Conservation (phyloP, 2,329 filamentous ascomycete species). For the Fusarium pseudograminearum region DNA sequence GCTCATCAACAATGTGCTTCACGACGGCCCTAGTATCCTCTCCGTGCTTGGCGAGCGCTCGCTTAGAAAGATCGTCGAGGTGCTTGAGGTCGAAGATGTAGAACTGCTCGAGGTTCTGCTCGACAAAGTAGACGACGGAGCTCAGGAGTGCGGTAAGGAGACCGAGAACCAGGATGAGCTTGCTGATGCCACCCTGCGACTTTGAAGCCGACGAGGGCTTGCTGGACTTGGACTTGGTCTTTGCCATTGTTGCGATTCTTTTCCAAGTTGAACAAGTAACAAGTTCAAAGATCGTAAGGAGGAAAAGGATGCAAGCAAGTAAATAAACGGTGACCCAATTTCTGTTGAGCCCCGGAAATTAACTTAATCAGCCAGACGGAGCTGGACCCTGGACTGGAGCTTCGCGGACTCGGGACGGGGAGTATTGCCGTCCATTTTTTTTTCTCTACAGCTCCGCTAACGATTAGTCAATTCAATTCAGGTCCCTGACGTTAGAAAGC, state of each 20-base stretch:
- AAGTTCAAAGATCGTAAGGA: constrained; percentile 3
- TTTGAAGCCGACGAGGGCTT: constrained; percentile 37
- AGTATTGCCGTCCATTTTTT: not conserved
- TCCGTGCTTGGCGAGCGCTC: constrained; percentile 75
- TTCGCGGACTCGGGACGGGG: constrained; percentile 8
- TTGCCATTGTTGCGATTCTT: constrained; percentile 30
- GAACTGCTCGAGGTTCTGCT: constrained; percentile 71
- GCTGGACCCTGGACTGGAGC: constrained; percentile 33
- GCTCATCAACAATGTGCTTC: constrained; percentile 75
- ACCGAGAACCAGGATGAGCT: constrained; percentile 63
- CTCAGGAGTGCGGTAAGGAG: constrained; percentile 67
- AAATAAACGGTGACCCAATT: constrained; percentile 17
- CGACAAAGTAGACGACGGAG: constrained; percentile 66
- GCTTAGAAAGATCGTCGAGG: constrained; percentile 75
- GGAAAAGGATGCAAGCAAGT: constrained; percentile 12
- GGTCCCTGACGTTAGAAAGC: constrained; percentile 40
- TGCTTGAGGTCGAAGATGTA: constrained; percentile 80
- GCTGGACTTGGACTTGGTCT: constrained; percentile 35
- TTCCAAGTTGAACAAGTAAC: not conserved
- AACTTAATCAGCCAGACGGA: constrained; percentile 31
- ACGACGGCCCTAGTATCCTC: constrained; percentile 80
- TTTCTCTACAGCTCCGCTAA: constrained; percentile 1
- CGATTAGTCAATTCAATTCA: not conserved
- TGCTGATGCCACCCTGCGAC: constrained; percentile 47
- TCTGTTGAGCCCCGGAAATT: constrained; percentile 36